Percentiles rank a stretch among this genome's conserved stretches.
Conservation (phyloP, 148 eudicot species). For the Rhododendron kiyosumense region DNA sequence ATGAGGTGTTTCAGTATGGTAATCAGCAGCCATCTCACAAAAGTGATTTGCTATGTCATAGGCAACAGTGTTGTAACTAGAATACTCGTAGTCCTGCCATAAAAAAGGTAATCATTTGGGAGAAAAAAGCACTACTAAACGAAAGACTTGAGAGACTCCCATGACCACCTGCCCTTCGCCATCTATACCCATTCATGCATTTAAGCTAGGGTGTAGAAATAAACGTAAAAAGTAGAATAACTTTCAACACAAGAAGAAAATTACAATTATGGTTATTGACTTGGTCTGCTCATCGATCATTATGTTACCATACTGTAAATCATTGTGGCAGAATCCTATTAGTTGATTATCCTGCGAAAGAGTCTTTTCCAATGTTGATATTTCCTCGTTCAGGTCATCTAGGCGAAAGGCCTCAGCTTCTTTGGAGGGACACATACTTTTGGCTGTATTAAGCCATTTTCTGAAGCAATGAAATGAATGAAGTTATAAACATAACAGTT, state of each 20-base stretch:
- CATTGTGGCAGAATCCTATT: constrained; percentile 90
- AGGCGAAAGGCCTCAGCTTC: constrained; percentile 55
- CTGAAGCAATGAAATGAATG: constrained; percentile 29
- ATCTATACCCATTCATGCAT: background rate
- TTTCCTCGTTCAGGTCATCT: constrained; percentile 51
- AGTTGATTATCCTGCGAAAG: constrained; percentile 38
- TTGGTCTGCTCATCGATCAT: constrained; percentile 81
- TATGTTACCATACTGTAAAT: constrained; percentile 91
- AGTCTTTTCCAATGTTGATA: constrained; percentile 46
- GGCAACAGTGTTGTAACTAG: constrained; percentile 75
- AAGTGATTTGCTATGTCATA: constrained; percentile 94
- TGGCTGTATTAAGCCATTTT: constrained; percentile 59
- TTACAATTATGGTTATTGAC: constrained; percentile 79
- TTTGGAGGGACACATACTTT: constrained; percentile 46
- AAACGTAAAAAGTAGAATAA: background rate
- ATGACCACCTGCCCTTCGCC: background rate
- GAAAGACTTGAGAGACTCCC: background rate
- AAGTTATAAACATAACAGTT: background rate
- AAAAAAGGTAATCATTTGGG: background rate
- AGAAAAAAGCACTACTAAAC: background rate
- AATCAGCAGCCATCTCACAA: constrained; percentile 96
- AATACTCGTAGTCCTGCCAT: constrained; percentile 81
- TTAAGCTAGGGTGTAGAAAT: background rate
- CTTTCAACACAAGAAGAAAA: constrained; percentile 18
- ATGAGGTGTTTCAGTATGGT: constrained; percentile 94